Evolutionary conservation across 2,329 filamentous ascomycete species (phyloP).

Genomic region (Camillea tinctor): DNA sequence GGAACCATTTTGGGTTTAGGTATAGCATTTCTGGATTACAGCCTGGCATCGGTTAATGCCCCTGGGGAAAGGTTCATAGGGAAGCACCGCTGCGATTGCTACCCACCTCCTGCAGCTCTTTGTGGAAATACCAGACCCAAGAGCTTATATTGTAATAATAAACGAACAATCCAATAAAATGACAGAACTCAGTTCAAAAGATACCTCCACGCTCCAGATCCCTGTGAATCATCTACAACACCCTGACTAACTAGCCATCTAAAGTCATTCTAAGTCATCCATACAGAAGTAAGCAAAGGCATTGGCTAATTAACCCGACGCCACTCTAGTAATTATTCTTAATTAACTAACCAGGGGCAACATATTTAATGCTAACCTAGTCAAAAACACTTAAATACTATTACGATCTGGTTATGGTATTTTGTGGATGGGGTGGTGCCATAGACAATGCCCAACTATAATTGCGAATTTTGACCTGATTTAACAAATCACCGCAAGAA

Average conservation of each 20-base stretch:
- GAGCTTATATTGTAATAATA: conserved; percentile 22
- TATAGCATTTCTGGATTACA: conserved; percentile 22
- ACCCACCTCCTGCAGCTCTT: conserved; percentile 24
- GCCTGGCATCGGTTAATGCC: conserved; percentile 19
- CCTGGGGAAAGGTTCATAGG: conserved; percentile 18
- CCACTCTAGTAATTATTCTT: neutral
- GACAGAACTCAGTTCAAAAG: conserved; percentile 4
- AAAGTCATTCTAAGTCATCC: too few species aligned
- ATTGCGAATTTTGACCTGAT: neutral
- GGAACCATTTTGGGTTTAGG: conserved; percentile 13
- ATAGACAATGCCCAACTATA: neutral
- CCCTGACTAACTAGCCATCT: neutral
- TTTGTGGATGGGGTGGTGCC: neutral
- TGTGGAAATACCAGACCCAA: conserved; percentile 20
- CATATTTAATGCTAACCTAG: neutral
- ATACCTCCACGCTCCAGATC: neutral
- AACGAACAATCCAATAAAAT: conserved; percentile 15
- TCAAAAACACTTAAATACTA: too few species aligned
- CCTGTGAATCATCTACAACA: neutral
- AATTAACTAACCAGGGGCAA: neutral
- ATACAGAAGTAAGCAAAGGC: neutral
- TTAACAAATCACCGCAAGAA: neutral
- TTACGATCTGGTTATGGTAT: neutral
- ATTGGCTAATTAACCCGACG: neutral
- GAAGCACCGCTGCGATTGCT: conserved; percentile 31